A percentile compares a stretch with the other conserved stretches of the same genome.
Evolutionary conservation across 805 yeast species (phyloP).

Genomic region (Starmerella vaccinii): DNA sequence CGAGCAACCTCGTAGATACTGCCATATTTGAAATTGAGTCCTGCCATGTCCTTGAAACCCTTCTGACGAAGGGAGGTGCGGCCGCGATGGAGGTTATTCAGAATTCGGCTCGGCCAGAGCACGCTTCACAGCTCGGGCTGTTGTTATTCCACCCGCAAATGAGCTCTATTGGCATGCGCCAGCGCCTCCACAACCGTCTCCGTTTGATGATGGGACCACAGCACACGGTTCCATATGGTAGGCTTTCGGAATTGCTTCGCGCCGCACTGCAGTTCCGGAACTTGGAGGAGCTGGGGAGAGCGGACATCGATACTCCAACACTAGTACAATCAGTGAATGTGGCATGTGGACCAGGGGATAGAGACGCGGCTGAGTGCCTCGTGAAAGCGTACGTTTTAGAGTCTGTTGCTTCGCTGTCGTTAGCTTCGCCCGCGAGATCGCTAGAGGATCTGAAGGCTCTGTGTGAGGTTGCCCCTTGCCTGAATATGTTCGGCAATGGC

Average conservation of each 20-base stretch:
- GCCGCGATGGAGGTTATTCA: not conserved
- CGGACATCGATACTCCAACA: not conserved
- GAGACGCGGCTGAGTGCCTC: not conserved
- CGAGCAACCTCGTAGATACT: not conserved
- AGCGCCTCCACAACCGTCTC: not conserved
- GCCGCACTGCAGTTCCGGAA: not conserved
- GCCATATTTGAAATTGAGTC: constrained; percentile 4
- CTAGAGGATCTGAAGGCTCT: not conserved
- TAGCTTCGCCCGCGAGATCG: not conserved
- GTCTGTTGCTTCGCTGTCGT: not conserved
- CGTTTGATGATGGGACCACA: not conserved
- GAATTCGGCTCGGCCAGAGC: not conserved
- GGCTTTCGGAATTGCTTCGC: not conserved
- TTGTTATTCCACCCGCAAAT: not conserved
- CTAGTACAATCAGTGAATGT: not conserved
- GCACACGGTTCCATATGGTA: not conserved
- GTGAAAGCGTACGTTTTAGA: not conserved
- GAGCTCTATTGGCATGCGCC: not conserved
- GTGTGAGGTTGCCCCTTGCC: not conserved
- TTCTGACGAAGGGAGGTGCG: not conserved
- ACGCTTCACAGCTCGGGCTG: not conserved
- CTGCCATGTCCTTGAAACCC: not conserved
- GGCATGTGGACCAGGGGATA: not conserved
- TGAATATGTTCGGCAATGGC: not conserved
- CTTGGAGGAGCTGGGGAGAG: not conserved